Evolutionary conservation across 1,284 basidiomycete species (phyloP).

Genomic region (Anthracocystis setariae): DNA sequence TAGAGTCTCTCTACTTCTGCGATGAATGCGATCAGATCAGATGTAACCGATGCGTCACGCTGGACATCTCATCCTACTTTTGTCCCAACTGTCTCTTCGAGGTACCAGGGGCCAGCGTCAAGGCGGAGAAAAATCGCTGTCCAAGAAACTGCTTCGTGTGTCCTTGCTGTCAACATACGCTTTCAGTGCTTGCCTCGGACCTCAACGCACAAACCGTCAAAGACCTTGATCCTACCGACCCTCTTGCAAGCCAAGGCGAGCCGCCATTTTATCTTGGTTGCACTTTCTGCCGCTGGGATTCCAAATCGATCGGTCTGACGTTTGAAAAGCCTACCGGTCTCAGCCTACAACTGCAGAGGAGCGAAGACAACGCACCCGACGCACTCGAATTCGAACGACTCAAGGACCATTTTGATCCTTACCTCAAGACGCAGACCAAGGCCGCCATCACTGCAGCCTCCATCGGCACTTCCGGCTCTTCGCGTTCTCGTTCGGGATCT

Average conservation of each 20-base stretch:
- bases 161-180: conserved; percentile 86
- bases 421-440: conserved; percentile 40
- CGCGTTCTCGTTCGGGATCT: conserved; percentile 14
- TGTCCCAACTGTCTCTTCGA: conserved; percentile 99
- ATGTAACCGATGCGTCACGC: conserved; percentile 88
- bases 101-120: conserved; percentile 92
- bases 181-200: conserved; percentile 87
- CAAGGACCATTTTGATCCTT: conserved; percentile 54
- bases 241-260: conserved; percentile 73
- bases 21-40: conserved; percentile 96
- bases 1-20: conserved; percentile 91
- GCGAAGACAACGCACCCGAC: conserved; percentile 48
- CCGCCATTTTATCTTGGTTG: conserved; percentile 91
- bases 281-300: conserved; percentile 93
- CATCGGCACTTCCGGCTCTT: conserved; percentile 25
- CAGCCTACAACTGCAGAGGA: conserved; percentile 66
- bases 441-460: conserved; percentile 39
- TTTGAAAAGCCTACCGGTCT: conserved; percentile 97
- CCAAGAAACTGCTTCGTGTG: conserved; percentile 97
- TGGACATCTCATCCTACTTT: conserved; percentile 95
- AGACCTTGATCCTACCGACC: conserved; percentile 47
- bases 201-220: conserved; percentile 69
- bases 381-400: conserved; percentile 52
- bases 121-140: conserved; percentile 96
- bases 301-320: conserved; percentile 84